phyloP scores from a whole-genome alignment of 2,329 filamentous ascomycete species.

The Botrytis fabae region DNA sequence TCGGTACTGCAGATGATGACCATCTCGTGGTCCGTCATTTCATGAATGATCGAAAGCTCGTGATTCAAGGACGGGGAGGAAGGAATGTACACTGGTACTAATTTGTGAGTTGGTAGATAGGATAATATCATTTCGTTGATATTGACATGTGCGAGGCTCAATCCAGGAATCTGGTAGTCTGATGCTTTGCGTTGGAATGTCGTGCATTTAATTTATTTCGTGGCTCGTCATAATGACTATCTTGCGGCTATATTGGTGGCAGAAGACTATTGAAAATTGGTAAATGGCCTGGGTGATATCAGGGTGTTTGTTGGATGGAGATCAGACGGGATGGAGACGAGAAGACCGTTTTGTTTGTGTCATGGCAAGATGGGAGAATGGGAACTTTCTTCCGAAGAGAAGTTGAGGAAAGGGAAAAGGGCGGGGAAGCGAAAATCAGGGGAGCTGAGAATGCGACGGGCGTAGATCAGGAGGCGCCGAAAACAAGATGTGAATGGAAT shows the following conservation, averaged over 20 bases:
- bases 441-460: background rate
- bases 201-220: constrained; percentile 18
- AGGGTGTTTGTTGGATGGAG: background rate
- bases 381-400: background rate
- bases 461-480: constrained; percentile 10
- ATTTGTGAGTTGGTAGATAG: background rate
- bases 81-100: background rate
- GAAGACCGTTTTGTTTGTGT: background rate
- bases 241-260: background rate
- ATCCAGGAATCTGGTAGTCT: constrained; percentile 16
- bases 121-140: constrained; percentile 8
- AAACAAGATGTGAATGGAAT: background rate
- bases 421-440: constrained; percentile 14
- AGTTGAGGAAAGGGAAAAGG: background rate
- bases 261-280: background rate
- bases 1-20: background rate
- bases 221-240: constrained; percentile 1
- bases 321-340: background rate
- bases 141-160: constrained; percentile 10
- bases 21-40: constrained; percentile 5
- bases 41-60: constrained; percentile 6
- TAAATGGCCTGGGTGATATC: constrained; percentile 6
- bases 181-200: constrained; percentile 11
- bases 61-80: constrained; percentile 13
- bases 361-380: background rate